A percentile compares a stretch with the other conserved stretches of the same genome.
Evolutionary conservation across 768 basidiomycete species (phyloP).

Genomic region (Collybia mongolica): DNA sequence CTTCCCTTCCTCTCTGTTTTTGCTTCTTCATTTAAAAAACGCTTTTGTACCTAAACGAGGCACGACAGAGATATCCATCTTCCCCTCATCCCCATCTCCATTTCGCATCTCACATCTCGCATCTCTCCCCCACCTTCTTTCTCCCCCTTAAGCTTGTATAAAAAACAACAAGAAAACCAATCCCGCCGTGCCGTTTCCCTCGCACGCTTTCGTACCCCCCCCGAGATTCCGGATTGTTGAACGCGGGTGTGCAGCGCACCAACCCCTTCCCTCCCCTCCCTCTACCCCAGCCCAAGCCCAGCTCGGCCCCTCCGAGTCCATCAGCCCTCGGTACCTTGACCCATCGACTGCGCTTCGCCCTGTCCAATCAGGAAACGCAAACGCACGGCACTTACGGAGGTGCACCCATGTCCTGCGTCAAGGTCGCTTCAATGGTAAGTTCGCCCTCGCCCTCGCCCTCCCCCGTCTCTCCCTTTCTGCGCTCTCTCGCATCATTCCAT

Average conservation of each 20-base stretch:
- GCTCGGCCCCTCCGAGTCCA: too few relatives aligned
- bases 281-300: too few relatives aligned
- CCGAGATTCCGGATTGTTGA: not conserved
- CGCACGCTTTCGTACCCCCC: too few relatives aligned
- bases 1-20: too few relatives aligned
- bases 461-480: slow-evolving; percentile 7
- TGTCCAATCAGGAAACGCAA: slow-evolving; percentile 17
- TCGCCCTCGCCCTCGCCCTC: slow-evolving; percentile 3
- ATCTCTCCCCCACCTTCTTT: slow-evolving; percentile 3
- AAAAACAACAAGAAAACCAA: too few relatives aligned
- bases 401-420: slow-evolving; percentile 31
- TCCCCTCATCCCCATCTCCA: not conserved
- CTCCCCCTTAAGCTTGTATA: too few relatives aligned
- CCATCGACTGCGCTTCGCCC: slow-evolving; percentile 14
- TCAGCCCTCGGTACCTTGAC: slow-evolving; percentile 11
- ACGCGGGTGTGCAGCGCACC: slow-evolving; percentile 12
- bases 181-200: too few relatives aligned
- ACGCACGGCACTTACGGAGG: slow-evolving; percentile 7
- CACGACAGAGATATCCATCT: not conserved
- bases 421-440: slow-evolving; percentile 33
- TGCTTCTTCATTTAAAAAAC: not conserved
- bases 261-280: too few relatives aligned
- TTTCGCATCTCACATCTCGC: not conserved
- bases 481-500: slow-evolving; percentile 6
- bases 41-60: not conserved